Conservation (phyloP, 1,284 basidiomycete genomes). For the Cerioporus squamosus region DNA sequence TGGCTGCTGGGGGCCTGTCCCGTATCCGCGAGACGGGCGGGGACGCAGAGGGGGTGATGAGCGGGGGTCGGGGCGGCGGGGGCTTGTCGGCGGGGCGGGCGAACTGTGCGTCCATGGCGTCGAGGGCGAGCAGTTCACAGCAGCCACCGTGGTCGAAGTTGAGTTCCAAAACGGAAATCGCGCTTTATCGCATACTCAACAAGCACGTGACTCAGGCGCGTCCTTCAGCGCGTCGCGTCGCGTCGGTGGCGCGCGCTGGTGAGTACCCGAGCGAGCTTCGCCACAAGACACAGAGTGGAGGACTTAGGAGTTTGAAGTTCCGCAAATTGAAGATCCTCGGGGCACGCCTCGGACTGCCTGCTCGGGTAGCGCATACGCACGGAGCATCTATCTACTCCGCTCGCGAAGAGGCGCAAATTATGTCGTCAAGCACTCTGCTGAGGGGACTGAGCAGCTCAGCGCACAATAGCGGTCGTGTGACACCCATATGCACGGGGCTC, state of each 20-base stretch:
- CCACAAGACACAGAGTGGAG: not conserved
- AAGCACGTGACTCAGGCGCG: slow-evolving; percentile 19
- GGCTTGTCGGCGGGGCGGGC: slow-evolving; percentile 10
- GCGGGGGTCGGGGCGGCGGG: slow-evolving; percentile 15
- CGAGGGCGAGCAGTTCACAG: slow-evolving; percentile 2
- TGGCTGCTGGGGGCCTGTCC: slow-evolving; percentile 41
- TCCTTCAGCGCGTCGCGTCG: slow-evolving; percentile 7
- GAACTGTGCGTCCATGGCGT: slow-evolving; percentile 20
- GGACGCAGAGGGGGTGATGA: slow-evolving; percentile 39
- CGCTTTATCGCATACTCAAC: slow-evolving; percentile 8
- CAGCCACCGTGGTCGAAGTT: slow-evolving; percentile 9
- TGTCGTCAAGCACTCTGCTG: slow-evolving; percentile 4
- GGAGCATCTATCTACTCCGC: not conserved
- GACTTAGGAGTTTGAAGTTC: not conserved
- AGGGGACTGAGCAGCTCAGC: not conserved
- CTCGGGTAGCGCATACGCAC: not conserved
- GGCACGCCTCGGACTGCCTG: not conserved
- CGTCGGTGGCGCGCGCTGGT: slow-evolving; percentile 1
- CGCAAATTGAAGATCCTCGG: not conserved
- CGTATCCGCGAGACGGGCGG: slow-evolving; percentile 34
- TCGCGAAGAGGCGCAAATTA: not conserved
- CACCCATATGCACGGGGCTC: slow-evolving; percentile 12
- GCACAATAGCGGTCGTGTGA: slow-evolving; percentile 21
- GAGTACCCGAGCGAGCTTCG: not conserved
- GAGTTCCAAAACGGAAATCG: slow-evolving; percentile 12